Evolutionary conservation across 192 early-diverging fungal species (phyloP).

Genomic region (Paraglomus occultum): DNA sequence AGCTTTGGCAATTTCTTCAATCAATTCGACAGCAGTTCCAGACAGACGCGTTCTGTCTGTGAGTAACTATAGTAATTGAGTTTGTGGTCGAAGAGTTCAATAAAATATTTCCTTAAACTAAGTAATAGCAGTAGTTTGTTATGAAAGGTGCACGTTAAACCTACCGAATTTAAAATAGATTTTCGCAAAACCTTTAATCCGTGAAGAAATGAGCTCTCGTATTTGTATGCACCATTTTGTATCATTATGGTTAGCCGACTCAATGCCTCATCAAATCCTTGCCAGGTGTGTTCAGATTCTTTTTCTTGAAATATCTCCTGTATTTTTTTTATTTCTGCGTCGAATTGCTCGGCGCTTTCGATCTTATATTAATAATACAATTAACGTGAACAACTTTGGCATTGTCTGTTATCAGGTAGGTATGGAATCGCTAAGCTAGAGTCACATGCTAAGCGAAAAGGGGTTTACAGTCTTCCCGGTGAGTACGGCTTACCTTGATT

Average conservation of each 20-base stretch:
- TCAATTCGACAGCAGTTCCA: conserved; percentile 60
- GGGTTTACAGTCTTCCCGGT: no score
- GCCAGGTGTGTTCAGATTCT: conserved; percentile 74
- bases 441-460: no score
- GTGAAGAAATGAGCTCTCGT: conserved; percentile 41
- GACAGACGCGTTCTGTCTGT: conserved; percentile 78
- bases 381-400: no score
- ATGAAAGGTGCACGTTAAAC: conserved; percentile 16
- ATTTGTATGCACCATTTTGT: conserved; percentile 41
- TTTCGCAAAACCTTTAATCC: conserved; percentile 49
- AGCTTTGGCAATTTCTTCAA: conserved; percentile 59
- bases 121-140: background rate
- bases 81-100: background rate
- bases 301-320: conserved; percentile 45
- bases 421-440: no score
- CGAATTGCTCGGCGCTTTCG: conserved; percentile 34
- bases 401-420: no score
- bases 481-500: no score
- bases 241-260: conserved; percentile 44
- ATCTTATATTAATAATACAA: conserved; percentile 1
- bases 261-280: conserved; percentile 58
- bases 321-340: conserved; percentile 39
- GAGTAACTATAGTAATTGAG: conserved; percentile 48
- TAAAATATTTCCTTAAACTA: background rate
- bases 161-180: conserved; percentile 53